These are phyloP conservation scores for Komagataella kurtzmanii DNA, from an alignment of 805 yeast species.

Conservation along the genomic window DNA sequence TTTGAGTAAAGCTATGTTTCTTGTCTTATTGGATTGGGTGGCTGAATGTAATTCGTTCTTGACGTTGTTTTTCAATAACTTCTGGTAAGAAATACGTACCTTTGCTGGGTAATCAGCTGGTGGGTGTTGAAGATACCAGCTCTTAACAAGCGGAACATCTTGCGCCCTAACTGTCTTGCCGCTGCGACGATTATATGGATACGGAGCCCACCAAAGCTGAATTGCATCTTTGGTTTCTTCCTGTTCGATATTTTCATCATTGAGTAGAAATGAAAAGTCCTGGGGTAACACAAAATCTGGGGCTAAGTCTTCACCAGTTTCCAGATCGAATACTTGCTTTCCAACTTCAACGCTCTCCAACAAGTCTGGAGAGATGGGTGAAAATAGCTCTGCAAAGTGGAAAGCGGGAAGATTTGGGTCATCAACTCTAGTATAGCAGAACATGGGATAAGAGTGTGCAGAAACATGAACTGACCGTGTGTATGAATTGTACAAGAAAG, in stretches of 20 bases:
- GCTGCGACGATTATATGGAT: slow-evolving; percentile 67
- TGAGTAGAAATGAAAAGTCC: slow-evolving; percentile 38
- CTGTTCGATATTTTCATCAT: slow-evolving; percentile 27
- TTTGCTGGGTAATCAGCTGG: slow-evolving; percentile 50
- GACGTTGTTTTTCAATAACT: slow-evolving; percentile 66
- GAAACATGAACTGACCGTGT: slow-evolving; percentile 51
- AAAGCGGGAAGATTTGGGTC: slow-evolving; percentile 44
- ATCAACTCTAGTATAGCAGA: slow-evolving; percentile 31
- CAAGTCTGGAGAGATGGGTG: slow-evolving; percentile 34
- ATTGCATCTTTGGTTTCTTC: slow-evolving; percentile 44
- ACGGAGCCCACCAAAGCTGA: slow-evolving; percentile 67
- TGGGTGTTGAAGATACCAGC: slow-evolving; percentile 67
- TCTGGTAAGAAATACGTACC: slow-evolving; percentile 79
- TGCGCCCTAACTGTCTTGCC: slow-evolving; percentile 73
- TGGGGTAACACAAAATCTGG: slow-evolving; percentile 25
- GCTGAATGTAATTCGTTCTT: slow-evolving; percentile 52
- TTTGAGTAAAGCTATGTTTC: slow-evolving; percentile 47
- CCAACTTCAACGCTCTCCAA: slow-evolving; percentile 8
- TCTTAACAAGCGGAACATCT: slow-evolving; percentile 75
- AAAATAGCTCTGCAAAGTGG: slow-evolving; percentile 34
- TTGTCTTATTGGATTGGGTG: slow-evolving; percentile 23
- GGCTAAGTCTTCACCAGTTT: slow-evolving; percentile 21
- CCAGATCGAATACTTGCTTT: slow-evolving; percentile 9
- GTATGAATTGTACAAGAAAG: slow-evolving; percentile 68
- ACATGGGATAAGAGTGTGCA: slow-evolving; percentile 52